Evolutionary conservation across 2,329 filamentous ascomycete species (phyloP).

Genomic region (Lasiodiplodia hormozganensis): DNA sequence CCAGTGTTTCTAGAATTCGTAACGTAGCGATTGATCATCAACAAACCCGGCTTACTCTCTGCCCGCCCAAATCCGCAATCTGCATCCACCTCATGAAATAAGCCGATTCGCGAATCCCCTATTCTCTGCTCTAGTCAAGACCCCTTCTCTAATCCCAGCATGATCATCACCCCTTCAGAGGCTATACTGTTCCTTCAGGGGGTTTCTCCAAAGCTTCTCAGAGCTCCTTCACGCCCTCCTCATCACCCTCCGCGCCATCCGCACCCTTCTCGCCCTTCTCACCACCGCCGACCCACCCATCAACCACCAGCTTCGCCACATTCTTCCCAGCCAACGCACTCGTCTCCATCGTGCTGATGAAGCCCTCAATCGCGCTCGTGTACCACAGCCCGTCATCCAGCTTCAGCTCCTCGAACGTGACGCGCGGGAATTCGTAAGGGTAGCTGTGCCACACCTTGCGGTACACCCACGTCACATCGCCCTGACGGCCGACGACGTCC

Average conservation of each 20-base stretch:
- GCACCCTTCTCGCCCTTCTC: background rate
- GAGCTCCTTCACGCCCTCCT: slow-evolving; percentile 19
- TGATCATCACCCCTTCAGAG: background rate
- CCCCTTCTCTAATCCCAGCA: background rate
- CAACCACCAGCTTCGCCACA: slow-evolving; percentile 73
- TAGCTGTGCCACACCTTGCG: slow-evolving; percentile 84
- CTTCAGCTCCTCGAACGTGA: slow-evolving; percentile 81
- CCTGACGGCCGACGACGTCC: slow-evolving; percentile 37
- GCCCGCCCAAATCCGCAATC: background rate
- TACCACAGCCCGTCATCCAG: slow-evolving; percentile 66
- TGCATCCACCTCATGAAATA: background rate
- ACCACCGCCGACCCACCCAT: slow-evolving; percentile 58
- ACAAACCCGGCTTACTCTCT: no score
- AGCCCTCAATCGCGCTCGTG: slow-evolving; percentile 79
- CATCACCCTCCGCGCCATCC: background rate
- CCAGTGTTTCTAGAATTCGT: no score
- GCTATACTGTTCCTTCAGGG: background rate
- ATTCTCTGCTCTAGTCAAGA: background rate
- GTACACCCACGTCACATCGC: slow-evolving; percentile 75
- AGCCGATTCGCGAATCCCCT: background rate
- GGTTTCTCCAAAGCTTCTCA: background rate
- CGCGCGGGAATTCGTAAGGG: slow-evolving; percentile 81
- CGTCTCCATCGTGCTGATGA: slow-evolving; percentile 98
- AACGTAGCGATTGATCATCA: no score
- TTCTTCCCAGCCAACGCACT: slow-evolving; percentile 91